These are phyloP conservation scores for Betula pendula DNA, from an alignment of 306 rosid genomes.

Conservation along the genomic window DNA sequence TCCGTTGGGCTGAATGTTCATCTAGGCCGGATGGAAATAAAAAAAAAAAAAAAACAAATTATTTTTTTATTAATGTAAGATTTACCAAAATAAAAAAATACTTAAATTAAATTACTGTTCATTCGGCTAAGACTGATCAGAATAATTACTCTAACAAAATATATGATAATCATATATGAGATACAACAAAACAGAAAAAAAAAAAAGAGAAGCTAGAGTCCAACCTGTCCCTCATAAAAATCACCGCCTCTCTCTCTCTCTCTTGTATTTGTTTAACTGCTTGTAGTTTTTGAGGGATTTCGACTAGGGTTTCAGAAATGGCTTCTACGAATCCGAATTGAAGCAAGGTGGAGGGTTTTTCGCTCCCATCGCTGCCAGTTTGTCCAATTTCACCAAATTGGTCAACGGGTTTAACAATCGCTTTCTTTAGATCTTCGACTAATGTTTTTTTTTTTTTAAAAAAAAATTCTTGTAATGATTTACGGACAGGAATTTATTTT, in stretches of 20 bases:
- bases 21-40: too few species aligned
- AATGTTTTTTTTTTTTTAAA: neutral
- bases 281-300: neutral
- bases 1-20: too few species aligned
- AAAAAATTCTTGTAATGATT: neutral
- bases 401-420: slow-evolving; percentile 54
- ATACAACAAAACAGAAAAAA: too few species aligned
- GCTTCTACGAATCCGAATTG: slow-evolving; percentile 64
- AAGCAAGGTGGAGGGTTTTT: slow-evolving; percentile 66
- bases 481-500: neutral
- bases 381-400: slow-evolving; percentile 72
- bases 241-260: neutral
- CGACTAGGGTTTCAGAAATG: slow-evolving; percentile 39
- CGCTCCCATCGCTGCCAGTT: slow-evolving; percentile 65
- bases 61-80: too few species aligned
- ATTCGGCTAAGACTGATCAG: too few species aligned
- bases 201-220: too few species aligned
- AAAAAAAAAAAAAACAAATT: too few species aligned
- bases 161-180: too few species aligned
- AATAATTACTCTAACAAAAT: too few species aligned
- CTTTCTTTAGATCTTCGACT: neutral
- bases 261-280: neutral
- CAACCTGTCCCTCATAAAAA: too few species aligned
- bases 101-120: too few species aligned
- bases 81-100: too few species aligned